Percentiles rank a stretch among this genome's conserved stretches.
These are phyloP conservation scores for Jimgerdemannia flammicorona DNA, from an alignment of 192 early-diverging fungal genomes.

Conservation along the genomic window DNA sequence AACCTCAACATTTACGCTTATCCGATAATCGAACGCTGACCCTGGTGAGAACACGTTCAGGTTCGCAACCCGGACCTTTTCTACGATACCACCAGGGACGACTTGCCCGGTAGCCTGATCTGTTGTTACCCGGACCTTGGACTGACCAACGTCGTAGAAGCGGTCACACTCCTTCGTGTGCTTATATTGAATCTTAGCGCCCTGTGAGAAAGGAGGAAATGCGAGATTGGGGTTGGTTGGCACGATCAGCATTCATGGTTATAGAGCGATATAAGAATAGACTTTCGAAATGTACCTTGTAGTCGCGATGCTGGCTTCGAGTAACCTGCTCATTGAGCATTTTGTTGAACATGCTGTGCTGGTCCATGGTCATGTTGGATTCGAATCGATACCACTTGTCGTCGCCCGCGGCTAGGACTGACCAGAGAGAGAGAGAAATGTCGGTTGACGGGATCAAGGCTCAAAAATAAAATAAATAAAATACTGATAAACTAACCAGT, in stretches of 20 bases:
- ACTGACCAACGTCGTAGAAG: slow-evolving; percentile 44
- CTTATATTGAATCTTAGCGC: slow-evolving; percentile 58
- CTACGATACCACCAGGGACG: slow-evolving; percentile 46
- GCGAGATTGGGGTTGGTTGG: not conserved
- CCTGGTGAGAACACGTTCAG: slow-evolving; percentile 85
- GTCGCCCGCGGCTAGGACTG: slow-evolving; percentile 21
- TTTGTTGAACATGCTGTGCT: slow-evolving; percentile 83
- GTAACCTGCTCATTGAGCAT: slow-evolving; percentile 73
- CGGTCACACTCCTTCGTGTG: slow-evolving; percentile 74
- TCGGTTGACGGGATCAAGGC: not conserved
- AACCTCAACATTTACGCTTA: slow-evolving; percentile 79
- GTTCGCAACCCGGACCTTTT: slow-evolving; percentile 77
- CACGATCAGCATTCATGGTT: not conserved
- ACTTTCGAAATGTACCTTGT: slow-evolving; percentile 24
- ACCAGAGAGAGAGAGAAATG: slow-evolving; percentile 6
- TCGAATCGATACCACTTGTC: slow-evolving; percentile 57
- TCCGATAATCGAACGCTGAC: slow-evolving; percentile 78
- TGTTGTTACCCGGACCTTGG: slow-evolving; percentile 59
- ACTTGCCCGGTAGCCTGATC: slow-evolving; percentile 56
- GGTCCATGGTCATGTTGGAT: slow-evolving; percentile 83
- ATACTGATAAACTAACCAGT: slow-evolving; percentile 36
- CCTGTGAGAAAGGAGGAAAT: slow-evolving; percentile 16
- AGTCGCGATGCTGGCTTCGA: slow-evolving; percentile 38
- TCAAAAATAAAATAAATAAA: too few relatives aligned
- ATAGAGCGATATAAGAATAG: not conserved